Evolutionary conservation across 495 filamentous ascomycete genomes (phyloP), one percentile per base, ranked within the genome.

Genomic region (Immersiella caudata): DNA sequence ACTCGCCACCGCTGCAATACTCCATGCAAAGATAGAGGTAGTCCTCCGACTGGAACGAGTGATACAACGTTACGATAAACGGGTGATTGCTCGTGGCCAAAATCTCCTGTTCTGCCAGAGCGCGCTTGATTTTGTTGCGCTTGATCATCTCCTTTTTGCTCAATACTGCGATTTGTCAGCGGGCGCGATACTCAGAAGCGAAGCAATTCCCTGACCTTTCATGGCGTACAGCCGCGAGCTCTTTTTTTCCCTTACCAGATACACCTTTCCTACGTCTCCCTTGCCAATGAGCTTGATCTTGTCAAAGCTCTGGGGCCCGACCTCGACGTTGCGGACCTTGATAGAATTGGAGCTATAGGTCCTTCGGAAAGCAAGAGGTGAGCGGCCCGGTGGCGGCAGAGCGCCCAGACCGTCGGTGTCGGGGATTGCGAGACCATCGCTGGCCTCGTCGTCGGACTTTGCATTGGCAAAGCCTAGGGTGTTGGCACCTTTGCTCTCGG

Each of bases 61-160:
- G 95, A 71, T 97, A 99, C 7, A 99, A 82, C 0, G 95, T 99
- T 64, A 99, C 95, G 76, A 99, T 99, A 75, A 99, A 99, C 0
- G 95, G 95, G 74, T 99, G 95, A 70, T 99, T 99, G 81, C 94
- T 97, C 6, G 95, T 99, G 21, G 95, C 95, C 54, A 99, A 80
- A 73, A 99, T 99, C 75, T 99, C 95, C 79, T 99, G 95, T 78
- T 99, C 95, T 26, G 95, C 95, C 75, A 99, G 82, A 56, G 95
- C 95, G 70, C 95, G 89, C 84, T 99, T 99, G 84, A 99, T 99
- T 86, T 99, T 99, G 80, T 99, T 99, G 35, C 95, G 90, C 83
- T 99, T 99, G 82, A 99, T 99, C 95, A 99, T 99, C 82, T 99
- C 95, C 84, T 97, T 97, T 81, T 99, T 99, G 85, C 93, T 98